phyloP scores from a whole-genome alignment of 2,329 filamentous ascomycete species.

The Paraphoma chrysanthemicola region DNA sequence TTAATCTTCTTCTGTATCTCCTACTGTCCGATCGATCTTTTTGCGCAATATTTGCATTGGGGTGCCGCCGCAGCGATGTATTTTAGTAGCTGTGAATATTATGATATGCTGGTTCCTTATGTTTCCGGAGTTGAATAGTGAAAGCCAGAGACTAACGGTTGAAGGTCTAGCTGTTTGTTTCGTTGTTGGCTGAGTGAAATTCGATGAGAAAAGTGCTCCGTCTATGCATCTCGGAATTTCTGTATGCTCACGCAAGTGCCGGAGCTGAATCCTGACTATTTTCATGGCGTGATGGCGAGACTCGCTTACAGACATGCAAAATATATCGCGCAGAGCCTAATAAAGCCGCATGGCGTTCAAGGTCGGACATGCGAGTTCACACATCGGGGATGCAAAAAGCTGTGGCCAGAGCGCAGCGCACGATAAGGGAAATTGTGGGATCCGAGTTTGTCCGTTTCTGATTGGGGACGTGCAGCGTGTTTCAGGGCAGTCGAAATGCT shows the following conservation, averaged over 20 bases:
- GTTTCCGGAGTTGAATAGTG: not conserved
- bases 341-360: not conserved
- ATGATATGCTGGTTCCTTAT: not conserved
- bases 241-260: not conserved
- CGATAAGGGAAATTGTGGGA: not conserved
- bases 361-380: not conserved
- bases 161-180: too few species aligned
- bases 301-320: not conserved
- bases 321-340: not conserved
- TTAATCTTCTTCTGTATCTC: slow-evolving; percentile 11
- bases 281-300: not conserved
- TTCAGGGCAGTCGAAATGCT: not conserved
- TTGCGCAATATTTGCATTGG: slow-evolving; percentile 8
- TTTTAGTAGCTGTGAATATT: slow-evolving; percentile 6
- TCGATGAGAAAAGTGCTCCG: too few species aligned
- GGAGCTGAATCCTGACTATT: not conserved
- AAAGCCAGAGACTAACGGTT: not conserved
- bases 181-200: too few species aligned
- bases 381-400: not conserved
- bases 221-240: too few species aligned
- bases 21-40: slow-evolving; percentile 3
- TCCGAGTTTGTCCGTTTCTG: not conserved
- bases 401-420: not conserved
- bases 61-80: not conserved
- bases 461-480: not conserved